These are phyloP conservation scores for Trametes polyzona DNA, from an alignment of 1,284 basidiomycete species.

Conservation along the genomic window DNA sequence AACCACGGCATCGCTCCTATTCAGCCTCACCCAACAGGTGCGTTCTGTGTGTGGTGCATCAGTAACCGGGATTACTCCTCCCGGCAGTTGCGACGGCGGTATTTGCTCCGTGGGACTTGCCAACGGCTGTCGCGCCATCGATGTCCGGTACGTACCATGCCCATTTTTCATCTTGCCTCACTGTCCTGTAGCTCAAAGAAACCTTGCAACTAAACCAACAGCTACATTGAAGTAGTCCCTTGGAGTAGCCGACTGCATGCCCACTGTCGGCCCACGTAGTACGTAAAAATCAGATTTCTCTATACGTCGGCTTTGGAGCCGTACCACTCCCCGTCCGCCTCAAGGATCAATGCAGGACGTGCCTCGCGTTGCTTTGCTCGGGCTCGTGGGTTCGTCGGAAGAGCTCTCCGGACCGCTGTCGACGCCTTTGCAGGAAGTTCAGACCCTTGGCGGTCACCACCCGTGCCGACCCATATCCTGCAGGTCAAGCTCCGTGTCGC, in stretches of 20 bases:
- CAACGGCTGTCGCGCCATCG: not conserved
- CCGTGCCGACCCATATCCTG: constrained; percentile 5
- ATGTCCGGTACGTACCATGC: too few species aligned
- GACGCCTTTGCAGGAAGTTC: constrained; percentile 1
- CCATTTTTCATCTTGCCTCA: too few species aligned
- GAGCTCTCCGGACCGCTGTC: not conserved
- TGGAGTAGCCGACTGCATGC: not conserved
- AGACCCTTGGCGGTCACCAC: not conserved
- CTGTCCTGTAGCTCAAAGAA: not conserved
- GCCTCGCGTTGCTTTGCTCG: constrained; percentile 18
- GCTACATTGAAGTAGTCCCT: too few species aligned
- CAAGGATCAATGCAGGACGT: constrained; percentile 21
- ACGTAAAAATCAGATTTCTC: constrained; percentile 20
- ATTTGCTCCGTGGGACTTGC: too few species aligned
- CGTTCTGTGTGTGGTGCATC: not conserved
- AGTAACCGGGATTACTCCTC: not conserved
- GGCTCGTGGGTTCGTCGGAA: constrained; percentile 6
- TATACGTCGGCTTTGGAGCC: constrained; percentile 1
- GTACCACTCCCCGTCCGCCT: constrained; percentile 10
- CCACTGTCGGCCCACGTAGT: constrained; percentile 1
- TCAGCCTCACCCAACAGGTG: constrained; percentile 20
- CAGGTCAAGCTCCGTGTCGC: constrained; percentile 6
- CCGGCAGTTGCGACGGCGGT: not conserved
- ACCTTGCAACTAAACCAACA: too few species aligned
- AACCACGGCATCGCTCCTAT: constrained; percentile 3